A percentile compares a stretch with the other conserved stretches of the same genome.
Conservation (phyloP, 345 rosid genomes). For the Eucalyptus curtisii region DNA sequence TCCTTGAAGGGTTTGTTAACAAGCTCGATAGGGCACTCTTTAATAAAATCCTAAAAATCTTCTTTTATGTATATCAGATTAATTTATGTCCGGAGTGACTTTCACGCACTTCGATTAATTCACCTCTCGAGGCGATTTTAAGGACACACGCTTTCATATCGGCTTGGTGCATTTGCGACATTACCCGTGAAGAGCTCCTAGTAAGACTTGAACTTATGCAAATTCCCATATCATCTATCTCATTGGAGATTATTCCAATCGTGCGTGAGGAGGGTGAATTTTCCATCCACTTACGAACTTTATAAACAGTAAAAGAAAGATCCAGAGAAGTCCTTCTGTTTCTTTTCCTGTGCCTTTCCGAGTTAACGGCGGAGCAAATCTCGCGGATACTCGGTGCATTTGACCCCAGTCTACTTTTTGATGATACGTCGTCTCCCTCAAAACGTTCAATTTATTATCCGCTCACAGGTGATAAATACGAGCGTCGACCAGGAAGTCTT, state of each 20-base stretch:
- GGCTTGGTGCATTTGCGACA: not conserved
- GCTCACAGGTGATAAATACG: too few species aligned
- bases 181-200: not conserved
- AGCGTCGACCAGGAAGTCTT: not conserved
- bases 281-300: not conserved
- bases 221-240: too few species aligned
- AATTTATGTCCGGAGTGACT: accelerated
- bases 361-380: too few species aligned
- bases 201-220: not conserved
- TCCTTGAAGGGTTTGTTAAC: not conserved
- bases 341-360: too few species aligned
- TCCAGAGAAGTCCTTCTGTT: not conserved
- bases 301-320: too few species aligned
- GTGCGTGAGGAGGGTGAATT: not conserved
- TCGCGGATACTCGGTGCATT: too few species aligned
- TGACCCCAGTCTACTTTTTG: too few species aligned
- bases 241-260: not conserved
- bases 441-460: not conserved
- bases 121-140: accelerated
- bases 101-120: not conserved
- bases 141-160: accelerated
- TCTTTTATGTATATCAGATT: accelerated
- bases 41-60: not conserved
- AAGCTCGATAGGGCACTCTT: too few species aligned
- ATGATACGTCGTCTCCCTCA: not conserved